Conservation (phyloP, 2,329 filamentous ascomycete species). For the Sclerotiophoma versabilis region DNA sequence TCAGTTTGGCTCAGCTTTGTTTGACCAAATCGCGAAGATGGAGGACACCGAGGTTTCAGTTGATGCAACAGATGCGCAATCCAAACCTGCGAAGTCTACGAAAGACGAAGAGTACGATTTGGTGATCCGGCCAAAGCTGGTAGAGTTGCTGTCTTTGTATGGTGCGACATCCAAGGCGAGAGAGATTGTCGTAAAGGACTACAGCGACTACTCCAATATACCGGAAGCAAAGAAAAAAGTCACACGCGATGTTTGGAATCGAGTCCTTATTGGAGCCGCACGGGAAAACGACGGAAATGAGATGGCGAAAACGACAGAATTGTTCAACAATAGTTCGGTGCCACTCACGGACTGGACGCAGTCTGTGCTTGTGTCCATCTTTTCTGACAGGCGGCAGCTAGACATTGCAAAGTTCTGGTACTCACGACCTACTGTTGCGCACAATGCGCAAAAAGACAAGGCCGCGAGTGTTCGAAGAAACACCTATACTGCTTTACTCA, state of each 20-base stretch:
- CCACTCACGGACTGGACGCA: conserved; percentile 52
- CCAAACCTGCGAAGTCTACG: not conserved
- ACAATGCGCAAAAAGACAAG: conserved; percentile 9
- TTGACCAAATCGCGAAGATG: conserved; percentile 21
- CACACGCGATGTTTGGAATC: conserved; percentile 30
- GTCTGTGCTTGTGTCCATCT: conserved; percentile 66
- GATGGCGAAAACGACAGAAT: conserved; percentile 63
- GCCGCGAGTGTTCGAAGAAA: conserved; percentile 20
- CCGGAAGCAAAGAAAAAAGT: not conserved
- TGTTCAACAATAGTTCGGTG: conserved; percentile 55
- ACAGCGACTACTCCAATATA: conserved; percentile 17
- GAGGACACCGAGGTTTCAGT: not conserved
- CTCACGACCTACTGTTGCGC: conserved; percentile 57
- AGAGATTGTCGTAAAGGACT: conserved; percentile 26
- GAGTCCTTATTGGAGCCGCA: conserved; percentile 67
- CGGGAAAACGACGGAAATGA: conserved; percentile 65
- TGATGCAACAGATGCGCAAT: not conserved
- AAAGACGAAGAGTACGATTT: conserved; percentile 10
- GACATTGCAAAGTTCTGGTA: conserved; percentile 74
- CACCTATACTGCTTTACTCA: conserved; percentile 64
- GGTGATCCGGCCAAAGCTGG: conserved; percentile 16
- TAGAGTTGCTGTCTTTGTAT: conserved; percentile 32
- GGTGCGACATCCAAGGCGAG: conserved; percentile 37
- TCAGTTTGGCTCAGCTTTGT: conserved; percentile 50
- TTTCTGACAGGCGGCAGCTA: conserved; percentile 64